These are phyloP conservation scores for Penicillium sp. DNA, from an alignment of 2,329 filamentous ascomycete genomes.

Conservation along the genomic window DNA sequence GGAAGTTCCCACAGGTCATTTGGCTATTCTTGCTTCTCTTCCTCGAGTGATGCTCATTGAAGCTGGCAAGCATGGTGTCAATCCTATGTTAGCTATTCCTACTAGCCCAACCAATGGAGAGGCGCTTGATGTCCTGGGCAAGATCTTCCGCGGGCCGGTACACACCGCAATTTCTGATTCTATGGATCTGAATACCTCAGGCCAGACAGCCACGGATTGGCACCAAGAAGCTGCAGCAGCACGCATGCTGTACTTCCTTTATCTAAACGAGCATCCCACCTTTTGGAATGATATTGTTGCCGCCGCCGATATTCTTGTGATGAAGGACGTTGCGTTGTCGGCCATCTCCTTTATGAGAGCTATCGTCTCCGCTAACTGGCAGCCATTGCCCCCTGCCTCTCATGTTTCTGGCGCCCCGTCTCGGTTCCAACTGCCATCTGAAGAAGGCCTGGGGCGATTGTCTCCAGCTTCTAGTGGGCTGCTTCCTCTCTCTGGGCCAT, in stretches of 20 bases:
- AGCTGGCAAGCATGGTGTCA: conserved; percentile 36
- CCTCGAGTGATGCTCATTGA: conserved; percentile 56
- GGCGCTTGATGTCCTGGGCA: conserved; percentile 56
- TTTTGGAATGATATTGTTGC: conserved; percentile 56
- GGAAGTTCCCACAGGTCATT: conserved; percentile 56
- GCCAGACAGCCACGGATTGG: conserved; percentile 40
- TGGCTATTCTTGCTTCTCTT: conserved; percentile 59
- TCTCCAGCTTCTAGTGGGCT: conserved; percentile 36
- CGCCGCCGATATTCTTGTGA: conserved; percentile 58
- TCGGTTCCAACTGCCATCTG: conserved; percentile 42
- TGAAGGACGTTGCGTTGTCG: conserved; percentile 58
- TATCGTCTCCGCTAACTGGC: conserved; percentile 58
- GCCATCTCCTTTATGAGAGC: conserved; percentile 55
- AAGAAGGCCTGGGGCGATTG: conserved; percentile 38
- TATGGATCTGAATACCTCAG: conserved; percentile 33
- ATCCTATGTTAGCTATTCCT: conserved; percentile 53
- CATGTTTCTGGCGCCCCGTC: conserved; percentile 20
- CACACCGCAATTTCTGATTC: conserved; percentile 25
- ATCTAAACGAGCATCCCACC: conserved; percentile 51
- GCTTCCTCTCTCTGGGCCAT: conserved; percentile 48
- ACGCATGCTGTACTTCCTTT: conserved; percentile 57
- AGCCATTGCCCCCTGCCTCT: conserved; percentile 36
- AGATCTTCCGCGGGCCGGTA: conserved; percentile 56
- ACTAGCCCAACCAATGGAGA: conserved; percentile 55
- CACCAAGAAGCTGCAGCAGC: conserved; percentile 54